Evolutionary conservation across 2,329 filamentous ascomycete genomes (phyloP).

Genomic region (Aspergillus phoenicis): DNA sequence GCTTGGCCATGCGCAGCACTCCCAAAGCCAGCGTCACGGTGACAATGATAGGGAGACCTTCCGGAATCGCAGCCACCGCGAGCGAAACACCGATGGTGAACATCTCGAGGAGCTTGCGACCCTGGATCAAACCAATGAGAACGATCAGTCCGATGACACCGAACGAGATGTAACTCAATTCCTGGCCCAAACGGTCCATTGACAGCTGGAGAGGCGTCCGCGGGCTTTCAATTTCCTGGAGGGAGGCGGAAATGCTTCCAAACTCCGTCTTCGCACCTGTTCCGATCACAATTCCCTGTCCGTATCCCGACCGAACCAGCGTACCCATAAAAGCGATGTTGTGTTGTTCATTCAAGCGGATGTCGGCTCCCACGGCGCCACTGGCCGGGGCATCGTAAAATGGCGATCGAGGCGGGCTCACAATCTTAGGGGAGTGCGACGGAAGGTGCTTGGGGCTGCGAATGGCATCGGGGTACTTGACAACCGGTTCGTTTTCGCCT

Average conservation of each 20-base stretch:
- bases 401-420: conserved; percentile 54
- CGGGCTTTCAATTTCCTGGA: conserved; percentile 93
- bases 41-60: conserved; percentile 96
- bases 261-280: conserved; percentile 94
- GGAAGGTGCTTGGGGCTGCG: conserved; percentile 31
- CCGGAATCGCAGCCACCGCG: conserved; percentile 92
- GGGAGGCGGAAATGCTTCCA: conserved; percentile 89
- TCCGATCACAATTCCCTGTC: conserved; percentile 94
- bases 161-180: conserved; percentile 96
- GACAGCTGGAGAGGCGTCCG: conserved; percentile 90
- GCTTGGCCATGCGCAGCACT: conserved; percentile 92
- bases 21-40: conserved; percentile 94
- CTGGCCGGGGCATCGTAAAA: conserved; percentile 61
- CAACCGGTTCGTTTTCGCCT: conserved; percentile 91
- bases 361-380: conserved; percentile 64
- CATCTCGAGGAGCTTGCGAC: conserved; percentile 86
- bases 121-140: conserved; percentile 84
- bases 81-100: conserved; percentile 97
- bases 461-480: conserved; percentile 70
- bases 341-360: conserved; percentile 71
- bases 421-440: conserved; percentile 37
- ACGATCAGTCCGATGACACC: conserved; percentile 92
- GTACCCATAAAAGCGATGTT: conserved; percentile 99
- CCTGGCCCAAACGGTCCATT: conserved; percentile 96
- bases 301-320: conserved; percentile 89